A percentile compares a stretch with the other conserved stretches of the same genome.
phyloP scores from a whole-genome alignment of 176 grass and related monocot species.

The Oryza glaberrima region DNA sequence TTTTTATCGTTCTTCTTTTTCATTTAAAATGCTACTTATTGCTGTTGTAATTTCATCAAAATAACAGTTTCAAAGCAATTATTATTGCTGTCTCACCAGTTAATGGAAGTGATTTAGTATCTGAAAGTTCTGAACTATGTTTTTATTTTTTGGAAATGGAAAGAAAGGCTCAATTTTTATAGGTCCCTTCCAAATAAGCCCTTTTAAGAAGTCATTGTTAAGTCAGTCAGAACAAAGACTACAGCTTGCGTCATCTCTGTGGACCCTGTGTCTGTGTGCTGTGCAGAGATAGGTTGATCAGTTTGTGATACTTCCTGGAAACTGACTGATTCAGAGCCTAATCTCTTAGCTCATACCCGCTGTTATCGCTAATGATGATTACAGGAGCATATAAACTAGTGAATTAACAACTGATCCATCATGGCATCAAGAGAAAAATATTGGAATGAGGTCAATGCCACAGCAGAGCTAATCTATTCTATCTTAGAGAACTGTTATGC shows the following conservation, averaged over 20 bases:
- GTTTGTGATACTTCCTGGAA: conserved; percentile 42
- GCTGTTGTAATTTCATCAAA: neutral
- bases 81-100: neutral
- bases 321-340: conserved; percentile 35
- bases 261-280: conserved; percentile 27
- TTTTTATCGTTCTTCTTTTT: neutral
- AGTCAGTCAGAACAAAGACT: conserved; percentile 32
- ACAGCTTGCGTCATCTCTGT: conserved; percentile 33
- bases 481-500: conserved; percentile 16
- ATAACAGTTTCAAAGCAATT: neutral
- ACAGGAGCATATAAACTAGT: conserved; percentile 30
- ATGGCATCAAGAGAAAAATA: conserved; percentile 22
- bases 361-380: conserved; percentile 42
- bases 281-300: conserved; percentile 4
- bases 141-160: neutral
- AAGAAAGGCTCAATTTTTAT: conserved; percentile 21
- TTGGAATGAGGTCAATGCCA: conserved; percentile 21
- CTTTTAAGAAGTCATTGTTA: conserved; percentile 39
- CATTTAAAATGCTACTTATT: neutral
- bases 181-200: neutral
- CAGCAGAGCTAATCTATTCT: conserved; percentile 17
- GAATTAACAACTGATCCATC: conserved; percentile 23
- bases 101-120: conserved; percentile 20
- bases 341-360: conserved; percentile 36
- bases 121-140: neutral